phyloP scores from a whole-genome alignment of 2,329 filamentous ascomycete species.

The Ceratocystis harringtonii region DNA sequence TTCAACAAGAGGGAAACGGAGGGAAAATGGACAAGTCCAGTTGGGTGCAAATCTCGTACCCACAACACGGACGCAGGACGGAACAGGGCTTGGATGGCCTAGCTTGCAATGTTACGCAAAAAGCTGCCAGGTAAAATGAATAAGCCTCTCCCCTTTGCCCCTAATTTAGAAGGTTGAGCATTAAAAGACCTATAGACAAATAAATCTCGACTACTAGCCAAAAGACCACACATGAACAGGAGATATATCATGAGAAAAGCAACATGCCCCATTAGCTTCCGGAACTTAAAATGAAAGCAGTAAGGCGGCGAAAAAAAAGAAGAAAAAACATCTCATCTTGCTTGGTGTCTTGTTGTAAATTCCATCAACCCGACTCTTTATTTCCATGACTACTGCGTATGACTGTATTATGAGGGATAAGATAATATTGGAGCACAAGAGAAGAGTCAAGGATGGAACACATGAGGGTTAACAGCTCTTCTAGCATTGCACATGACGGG shows the following conservation, averaged over 20 bases:
- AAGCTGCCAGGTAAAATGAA: not conserved
- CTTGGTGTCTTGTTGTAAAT: too few species aligned
- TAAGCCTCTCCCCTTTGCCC: not conserved
- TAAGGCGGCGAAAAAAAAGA: not conserved
- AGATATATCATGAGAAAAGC: not conserved
- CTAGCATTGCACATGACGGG: too few species aligned
- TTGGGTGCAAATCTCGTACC: not conserved
- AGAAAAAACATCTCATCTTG: not conserved
- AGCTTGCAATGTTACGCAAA: constrained; percentile 3
- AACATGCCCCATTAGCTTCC: not conserved
- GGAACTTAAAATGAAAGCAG: not conserved
- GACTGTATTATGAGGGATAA: too few species aligned
- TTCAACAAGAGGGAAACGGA: not conserved
- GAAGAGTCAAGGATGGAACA: too few species aligned
- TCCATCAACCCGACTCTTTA: too few species aligned
- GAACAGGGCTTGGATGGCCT: too few species aligned
- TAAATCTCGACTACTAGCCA: not conserved
- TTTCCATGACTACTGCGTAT: too few species aligned
- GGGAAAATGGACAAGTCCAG: not conserved
- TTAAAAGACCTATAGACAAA: not conserved
- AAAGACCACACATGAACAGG: not conserved
- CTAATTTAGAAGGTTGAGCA: not conserved
- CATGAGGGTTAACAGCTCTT: too few species aligned
- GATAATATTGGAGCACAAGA: too few species aligned
- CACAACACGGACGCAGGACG: not conserved